Evolutionary conservation across 2,329 filamentous ascomycete genomes (phyloP).

Genomic region (Penicillium polonicum): DNA sequence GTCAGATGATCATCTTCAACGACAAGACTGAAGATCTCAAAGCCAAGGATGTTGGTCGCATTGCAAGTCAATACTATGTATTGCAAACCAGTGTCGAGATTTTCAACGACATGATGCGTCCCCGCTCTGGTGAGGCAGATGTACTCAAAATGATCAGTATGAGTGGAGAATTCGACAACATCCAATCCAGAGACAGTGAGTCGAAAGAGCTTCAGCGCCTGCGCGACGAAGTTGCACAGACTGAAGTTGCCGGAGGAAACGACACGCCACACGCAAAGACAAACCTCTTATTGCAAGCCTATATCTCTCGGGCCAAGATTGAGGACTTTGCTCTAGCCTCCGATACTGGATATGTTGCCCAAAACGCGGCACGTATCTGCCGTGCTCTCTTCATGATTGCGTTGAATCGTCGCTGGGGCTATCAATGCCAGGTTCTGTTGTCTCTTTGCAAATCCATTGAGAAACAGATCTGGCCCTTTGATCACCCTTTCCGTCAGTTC

Average conservation of each 20-base stretch:
- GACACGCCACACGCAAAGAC: slow-evolving; percentile 81
- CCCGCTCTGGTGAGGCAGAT: slow-evolving; percentile 82
- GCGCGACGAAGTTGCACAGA: slow-evolving; percentile 68
- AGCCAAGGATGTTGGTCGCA: slow-evolving; percentile 91
- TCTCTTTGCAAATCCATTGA: slow-evolving; percentile 97
- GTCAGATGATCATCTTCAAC: slow-evolving; percentile 99
- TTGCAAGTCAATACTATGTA: slow-evolving; percentile 96
- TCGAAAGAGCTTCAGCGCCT: slow-evolving; percentile 79
- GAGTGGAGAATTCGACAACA: slow-evolving; percentile 97
- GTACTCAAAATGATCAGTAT: slow-evolving; percentile 94
- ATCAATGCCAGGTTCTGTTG: slow-evolving; percentile 87
- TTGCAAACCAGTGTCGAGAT: slow-evolving; percentile 90
- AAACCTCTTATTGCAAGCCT: slow-evolving; percentile 90
- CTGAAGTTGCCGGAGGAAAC: slow-evolving; percentile 70
- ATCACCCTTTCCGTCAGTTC: slow-evolving; percentile 94
- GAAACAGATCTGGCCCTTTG: slow-evolving; percentile 89
- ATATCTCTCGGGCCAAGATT: slow-evolving; percentile 81
- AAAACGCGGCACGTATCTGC: slow-evolving; percentile 93
- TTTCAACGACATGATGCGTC: slow-evolving; percentile 93
- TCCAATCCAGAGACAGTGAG: slow-evolving; percentile 88
- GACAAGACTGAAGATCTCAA: slow-evolving; percentile 89
- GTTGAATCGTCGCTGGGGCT: slow-evolving; percentile 89
- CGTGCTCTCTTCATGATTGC: slow-evolving; percentile 96
- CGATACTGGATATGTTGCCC: slow-evolving; percentile 90
- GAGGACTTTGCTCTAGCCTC: slow-evolving; percentile 94